A percentile compares a stretch with the other conserved stretches of the same genome.
These are phyloP conservation scores for Microcera coccophila DNA, from an alignment of 2,329 filamentous ascomycete species.

Conservation along the genomic window DNA sequence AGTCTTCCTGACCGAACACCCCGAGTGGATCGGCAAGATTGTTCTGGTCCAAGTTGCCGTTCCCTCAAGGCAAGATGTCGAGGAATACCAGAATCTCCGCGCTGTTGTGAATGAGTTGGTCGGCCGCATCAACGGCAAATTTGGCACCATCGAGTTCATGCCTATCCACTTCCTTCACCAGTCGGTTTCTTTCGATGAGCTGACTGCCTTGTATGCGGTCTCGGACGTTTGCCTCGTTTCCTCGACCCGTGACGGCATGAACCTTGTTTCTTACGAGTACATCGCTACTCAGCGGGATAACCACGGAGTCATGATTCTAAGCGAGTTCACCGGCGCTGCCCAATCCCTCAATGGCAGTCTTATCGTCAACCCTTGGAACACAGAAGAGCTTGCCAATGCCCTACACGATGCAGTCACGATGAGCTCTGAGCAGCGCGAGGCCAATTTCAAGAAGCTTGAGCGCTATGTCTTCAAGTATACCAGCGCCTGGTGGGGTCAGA, in stretches of 20 bases:
- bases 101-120: slow-evolving; percentile 96
- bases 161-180: slow-evolving; percentile 98
- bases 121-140: slow-evolving; percentile 93
- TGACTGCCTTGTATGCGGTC: slow-evolving; percentile 87
- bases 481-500: slow-evolving; percentile 93
- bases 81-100: slow-evolving; percentile 94
- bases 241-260: slow-evolving; percentile 98
- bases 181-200: slow-evolving; percentile 89
- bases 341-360: slow-evolving; percentile 91
- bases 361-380: slow-evolving; percentile 98
- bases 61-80: slow-evolving; percentile 89
- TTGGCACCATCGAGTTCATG: slow-evolving; percentile 97
- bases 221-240: slow-evolving; percentile 91
- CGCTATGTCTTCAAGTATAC: slow-evolving; percentile 98
- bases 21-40: slow-evolving; percentile 96
- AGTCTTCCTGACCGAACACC: slow-evolving; percentile 93
- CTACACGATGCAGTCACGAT: slow-evolving; percentile 97
- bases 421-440: slow-evolving; percentile 78
- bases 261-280: slow-evolving; percentile 96
- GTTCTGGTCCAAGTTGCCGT: slow-evolving; percentile 95
- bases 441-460: slow-evolving; percentile 87
- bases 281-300: slow-evolving; percentile 88
- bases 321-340: slow-evolving; percentile 92
- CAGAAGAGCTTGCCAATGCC: slow-evolving; percentile 86
- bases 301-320: slow-evolving; percentile 90